Base-by-base conservation (phyloP, 2,329 filamentous ascomycete species). In the Scedosporium apiospermum region DNA sequence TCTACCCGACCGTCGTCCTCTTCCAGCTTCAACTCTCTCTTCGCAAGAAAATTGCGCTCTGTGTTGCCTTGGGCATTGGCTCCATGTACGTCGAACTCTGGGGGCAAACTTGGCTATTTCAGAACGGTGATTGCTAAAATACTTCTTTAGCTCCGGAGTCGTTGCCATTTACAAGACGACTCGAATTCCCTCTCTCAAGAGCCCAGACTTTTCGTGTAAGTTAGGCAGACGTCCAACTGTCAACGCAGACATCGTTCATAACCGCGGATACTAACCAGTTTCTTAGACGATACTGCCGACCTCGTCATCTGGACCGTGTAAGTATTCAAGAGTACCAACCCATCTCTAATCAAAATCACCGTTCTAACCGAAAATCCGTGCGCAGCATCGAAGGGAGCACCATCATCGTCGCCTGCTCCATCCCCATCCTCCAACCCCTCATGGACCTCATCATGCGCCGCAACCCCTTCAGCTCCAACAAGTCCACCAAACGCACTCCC, bases 291-390 rank as follows among this genome's bases (percentile, higher is more conserved):
- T 18, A 78, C 75, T 4, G 71, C 72, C 0, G 75, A 78, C n/a
- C 68, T 79, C 3, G 70, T 78, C 1, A 72, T 79, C 23, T 80
- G 77, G 77, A 79, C 77, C 6, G 71, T 73, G 76, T 78, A 71
- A 69, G 67, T 60, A 9, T 0, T 14, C 10, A 38, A 2, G 10
- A 3, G 18, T 1, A 1, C 18, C 60, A 30, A 30, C 30, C 7
- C 16, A 23, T 58, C 23, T 18, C 7, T 49, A n/a, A 4, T 21
- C 44, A 49, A 49, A 7, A 21, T 23, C 44, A 18, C 6, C 6
- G 4, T 12, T 23, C 44, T 23, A 18, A 18, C 6, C n/a, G 1
- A 16, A 10, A 26, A 23, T 2, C 26, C 49, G 9, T 4, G 16
- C 38, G 3, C 34, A 73, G 72, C 3, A 66, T 73, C 63, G 72